A percentile compares a stretch with the other conserved stretches of the same genome.
These are phyloP conservation scores for Cyclospora cayetanensis DNA, from an alignment of 169 alveolate genomes.

Conservation along the genomic window DNA sequence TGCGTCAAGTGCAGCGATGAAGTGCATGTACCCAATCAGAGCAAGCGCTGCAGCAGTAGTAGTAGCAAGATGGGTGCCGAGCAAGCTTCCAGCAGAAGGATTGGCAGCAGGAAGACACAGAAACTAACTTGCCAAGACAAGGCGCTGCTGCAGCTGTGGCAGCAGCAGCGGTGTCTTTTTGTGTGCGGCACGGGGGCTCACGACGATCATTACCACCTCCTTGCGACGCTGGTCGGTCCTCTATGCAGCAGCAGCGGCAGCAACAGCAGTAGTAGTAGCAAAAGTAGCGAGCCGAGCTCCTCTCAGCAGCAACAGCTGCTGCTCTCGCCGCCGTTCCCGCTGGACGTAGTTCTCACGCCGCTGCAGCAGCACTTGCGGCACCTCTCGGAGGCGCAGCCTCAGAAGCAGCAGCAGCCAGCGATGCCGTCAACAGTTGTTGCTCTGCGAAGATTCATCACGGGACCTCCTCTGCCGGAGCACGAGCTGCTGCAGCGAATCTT, in stretches of 20 bases:
- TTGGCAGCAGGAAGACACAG: neutral
- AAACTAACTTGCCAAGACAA: constrained; percentile 7
- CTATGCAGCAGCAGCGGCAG: neutral
- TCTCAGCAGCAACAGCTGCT: neutral
- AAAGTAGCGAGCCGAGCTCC: neutral
- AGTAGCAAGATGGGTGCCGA: neutral
- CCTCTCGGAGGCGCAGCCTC: neutral
- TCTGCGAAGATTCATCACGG: neutral
- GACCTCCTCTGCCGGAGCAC: neutral
- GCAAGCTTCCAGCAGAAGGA: neutral
- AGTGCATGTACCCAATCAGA: neutral
- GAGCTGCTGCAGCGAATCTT: neutral
- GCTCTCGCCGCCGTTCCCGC: neutral
- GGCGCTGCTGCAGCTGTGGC: constrained; percentile 32
- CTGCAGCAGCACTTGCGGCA: neutral
- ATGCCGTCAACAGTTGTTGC: neutral
- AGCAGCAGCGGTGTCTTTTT: constrained; percentile 20
- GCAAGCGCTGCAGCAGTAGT: constrained; percentile 1
- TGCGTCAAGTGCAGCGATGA: constrained; percentile 3
- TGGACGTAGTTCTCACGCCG: neutral
- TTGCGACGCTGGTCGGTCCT: constrained; percentile 27
- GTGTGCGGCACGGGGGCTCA: constrained; percentile 44
- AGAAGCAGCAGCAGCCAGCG: neutral
- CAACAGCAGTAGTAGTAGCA: neutral
- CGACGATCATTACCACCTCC: constrained; percentile 56